These are phyloP conservation scores for Phytophthora melonis DNA, from an alignment of 352 stramenopile genomes.

Conservation along the genomic window DNA sequence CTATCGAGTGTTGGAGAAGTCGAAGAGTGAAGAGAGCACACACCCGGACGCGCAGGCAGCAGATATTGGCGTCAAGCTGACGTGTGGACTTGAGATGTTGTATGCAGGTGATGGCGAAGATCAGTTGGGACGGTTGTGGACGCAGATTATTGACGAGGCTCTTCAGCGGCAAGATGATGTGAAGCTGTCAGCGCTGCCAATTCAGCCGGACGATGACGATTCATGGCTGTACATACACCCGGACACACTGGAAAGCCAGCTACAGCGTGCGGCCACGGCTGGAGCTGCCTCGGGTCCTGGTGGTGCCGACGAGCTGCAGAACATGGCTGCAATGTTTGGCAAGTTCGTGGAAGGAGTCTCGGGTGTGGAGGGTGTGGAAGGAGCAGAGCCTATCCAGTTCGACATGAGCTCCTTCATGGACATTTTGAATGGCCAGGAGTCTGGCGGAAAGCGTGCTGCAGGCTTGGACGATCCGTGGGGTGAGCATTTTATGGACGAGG, in stretches of 20 bases:
- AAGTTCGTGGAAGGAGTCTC: conserved; percentile 75
- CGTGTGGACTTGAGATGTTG: conserved; percentile 80
- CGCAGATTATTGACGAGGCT: conserved; percentile 45
- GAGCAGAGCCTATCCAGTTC: conserved; percentile 62
- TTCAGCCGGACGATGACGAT: conserved; percentile 68
- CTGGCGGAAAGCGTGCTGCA: conserved; percentile 1
- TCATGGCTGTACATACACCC: conserved; percentile 83
- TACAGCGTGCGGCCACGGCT: conserved; percentile 44
- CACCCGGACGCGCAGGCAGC: conserved; percentile 44
- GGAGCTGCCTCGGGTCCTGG: conserved; percentile 21
- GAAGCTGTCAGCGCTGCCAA: conserved; percentile 10
- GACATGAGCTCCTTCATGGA: conserved; percentile 78
- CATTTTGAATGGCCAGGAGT: conserved; percentile 52
- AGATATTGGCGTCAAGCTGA: conserved; percentile 81
- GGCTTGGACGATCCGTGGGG: conserved; percentile 29
- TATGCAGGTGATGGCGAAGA: conserved; percentile 55
- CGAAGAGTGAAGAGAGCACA: conserved; percentile 11
- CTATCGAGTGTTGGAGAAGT: conserved; percentile 27
- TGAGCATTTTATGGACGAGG: conserved; percentile 39
- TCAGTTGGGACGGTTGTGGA: conserved; percentile 55
- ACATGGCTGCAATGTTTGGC: conserved; percentile 79
- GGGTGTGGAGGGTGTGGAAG: conserved; percentile 74
- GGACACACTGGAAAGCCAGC: conserved; percentile 75
- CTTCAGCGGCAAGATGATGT: conserved; percentile 10
- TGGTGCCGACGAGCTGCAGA: conserved; percentile 71